Conservation (phyloP, 305 asterid species). For the Fraxinus velutina region DNA sequence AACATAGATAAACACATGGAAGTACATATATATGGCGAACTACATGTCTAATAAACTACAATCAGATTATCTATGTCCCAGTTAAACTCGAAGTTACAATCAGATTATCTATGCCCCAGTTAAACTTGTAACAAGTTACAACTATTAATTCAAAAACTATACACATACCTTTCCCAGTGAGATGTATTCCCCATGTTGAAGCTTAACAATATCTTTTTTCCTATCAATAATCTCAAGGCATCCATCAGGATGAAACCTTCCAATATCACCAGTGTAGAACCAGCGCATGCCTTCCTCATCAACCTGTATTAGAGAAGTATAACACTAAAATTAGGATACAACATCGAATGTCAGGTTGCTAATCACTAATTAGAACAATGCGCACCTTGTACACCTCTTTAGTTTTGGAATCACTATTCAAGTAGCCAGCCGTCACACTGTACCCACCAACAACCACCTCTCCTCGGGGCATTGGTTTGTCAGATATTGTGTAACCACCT, state of each 20-base stretch:
- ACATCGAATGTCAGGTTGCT: not conserved
- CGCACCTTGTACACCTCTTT: conserved; percentile 67
- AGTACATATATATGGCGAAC: not conserved
- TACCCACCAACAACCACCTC: conserved; percentile 88
- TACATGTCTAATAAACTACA: not conserved
- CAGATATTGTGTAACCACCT: conserved; percentile 69
- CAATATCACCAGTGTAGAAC: conserved; percentile 88
- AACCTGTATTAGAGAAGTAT: conserved; percentile 43
- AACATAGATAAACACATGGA: not conserved
- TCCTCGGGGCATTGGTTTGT: conserved; percentile 91
- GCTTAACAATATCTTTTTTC: conserved; percentile 86
- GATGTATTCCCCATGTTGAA: conserved; percentile 87
- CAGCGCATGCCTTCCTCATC: conserved; percentile 81
- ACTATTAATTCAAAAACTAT: not conserved
- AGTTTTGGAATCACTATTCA: conserved; percentile 70
- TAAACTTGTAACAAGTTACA: too few species aligned
- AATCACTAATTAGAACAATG: conserved; percentile 13
- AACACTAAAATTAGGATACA: not conserved
- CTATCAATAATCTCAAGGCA: conserved; percentile 87
- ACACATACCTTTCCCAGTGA: conserved; percentile 70
- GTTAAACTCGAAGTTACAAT: not conserved
- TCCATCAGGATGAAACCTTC: conserved; percentile 85
- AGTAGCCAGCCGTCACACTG: conserved; percentile 84
- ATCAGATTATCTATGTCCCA: not conserved
- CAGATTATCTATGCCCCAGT: too few species aligned